Evolutionary conservation across 2,329 filamentous ascomycete species (phyloP), one percentile per base, ranked within the genome.

Genomic region (Venturia nashicola): DNA sequence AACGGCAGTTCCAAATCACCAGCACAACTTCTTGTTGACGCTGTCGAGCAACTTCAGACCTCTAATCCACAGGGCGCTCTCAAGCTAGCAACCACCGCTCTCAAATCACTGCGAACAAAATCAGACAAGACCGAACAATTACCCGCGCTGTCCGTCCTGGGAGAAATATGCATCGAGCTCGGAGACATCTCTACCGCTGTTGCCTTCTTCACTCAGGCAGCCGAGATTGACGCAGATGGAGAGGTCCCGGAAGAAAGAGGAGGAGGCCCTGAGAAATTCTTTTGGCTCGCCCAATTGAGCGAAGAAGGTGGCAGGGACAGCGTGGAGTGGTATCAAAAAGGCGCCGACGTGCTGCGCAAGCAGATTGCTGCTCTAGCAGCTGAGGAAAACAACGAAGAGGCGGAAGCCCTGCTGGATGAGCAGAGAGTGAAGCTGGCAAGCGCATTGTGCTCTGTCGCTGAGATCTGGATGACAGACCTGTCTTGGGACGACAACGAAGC

Each of bases 391-490:
- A 68, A 66, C 71, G 67, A 75, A 65, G 71, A 74, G 67, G 68
- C 72, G 40, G 71, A 70, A 14, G 70, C 72, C 64, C 65, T 79
- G 43, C 62, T 86, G 48, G 82, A 86, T 36, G 89, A 91, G 75
- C 90, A 90, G 79, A 88, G 88, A 73, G 80, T 82, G 68, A 94
- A 94, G 76, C 81, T 97, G 43, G 90, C 91, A 2, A 91, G 91
- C 69, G 90, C 92, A n/a, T 82, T 99, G 43, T 99, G 95, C 76
- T 91, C 90, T 36, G 90, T 97, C 66, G 87, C 90, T 7, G 94
- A 99, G 78, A 91, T 99, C 61, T 99, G 97, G 80, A 99, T 99
- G 94, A 99, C 94, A 12, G 94, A 99, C 78, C 78, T 97, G 70
- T 94, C 89, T 70, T 87, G 83, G 90, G 92, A 97, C 76, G 85